These are phyloP conservation scores for Solanum stenotomum DNA, from an alignment of 257 asterid species.

Conservation along the genomic window DNA sequence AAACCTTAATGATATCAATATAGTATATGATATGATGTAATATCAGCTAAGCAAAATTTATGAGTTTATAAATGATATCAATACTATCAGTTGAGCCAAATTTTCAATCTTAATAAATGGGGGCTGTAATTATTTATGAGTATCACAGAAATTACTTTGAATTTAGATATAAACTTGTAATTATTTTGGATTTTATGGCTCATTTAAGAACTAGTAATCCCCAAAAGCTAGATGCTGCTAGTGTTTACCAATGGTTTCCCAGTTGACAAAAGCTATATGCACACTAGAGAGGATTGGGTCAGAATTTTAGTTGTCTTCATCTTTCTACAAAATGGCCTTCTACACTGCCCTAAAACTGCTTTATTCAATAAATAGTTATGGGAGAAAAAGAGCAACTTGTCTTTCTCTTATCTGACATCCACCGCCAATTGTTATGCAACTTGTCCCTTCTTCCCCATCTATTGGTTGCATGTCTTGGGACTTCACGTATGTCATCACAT, in stretches of 20 bases:
- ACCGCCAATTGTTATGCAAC: conserved; percentile 39
- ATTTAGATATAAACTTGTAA: too few species aligned
- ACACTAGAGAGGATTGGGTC: conserved; percentile 2
- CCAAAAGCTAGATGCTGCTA: background rate
- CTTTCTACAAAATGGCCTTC: conserved; percentile 3
- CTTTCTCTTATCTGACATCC: conserved; percentile 26
- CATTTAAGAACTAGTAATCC: background rate
- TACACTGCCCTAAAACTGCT: background rate
- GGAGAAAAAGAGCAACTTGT: conserved; percentile 13
- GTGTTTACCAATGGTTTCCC: background rate
- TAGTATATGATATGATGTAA: background rate
- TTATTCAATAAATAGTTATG: conserved; percentile 36
- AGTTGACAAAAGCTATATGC: background rate
- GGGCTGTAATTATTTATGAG: background rate
- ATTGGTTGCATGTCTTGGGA: conserved; percentile 27
- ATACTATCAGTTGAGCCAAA: too few species aligned
- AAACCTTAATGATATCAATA: too few species aligned
- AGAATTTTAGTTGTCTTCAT: conserved; percentile 17
- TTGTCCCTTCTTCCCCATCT: conserved; percentile 21
- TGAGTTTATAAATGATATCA: too few species aligned
- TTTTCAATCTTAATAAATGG: too few species aligned
- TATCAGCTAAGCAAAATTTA: background rate
- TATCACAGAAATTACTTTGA: too few species aligned
- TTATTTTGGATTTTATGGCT: too few species aligned
- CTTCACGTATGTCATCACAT: conserved; percentile 2